Evolutionary conservation across 176 grass and related monocot species (phyloP).

Genomic region (Poa pratensis): DNA sequence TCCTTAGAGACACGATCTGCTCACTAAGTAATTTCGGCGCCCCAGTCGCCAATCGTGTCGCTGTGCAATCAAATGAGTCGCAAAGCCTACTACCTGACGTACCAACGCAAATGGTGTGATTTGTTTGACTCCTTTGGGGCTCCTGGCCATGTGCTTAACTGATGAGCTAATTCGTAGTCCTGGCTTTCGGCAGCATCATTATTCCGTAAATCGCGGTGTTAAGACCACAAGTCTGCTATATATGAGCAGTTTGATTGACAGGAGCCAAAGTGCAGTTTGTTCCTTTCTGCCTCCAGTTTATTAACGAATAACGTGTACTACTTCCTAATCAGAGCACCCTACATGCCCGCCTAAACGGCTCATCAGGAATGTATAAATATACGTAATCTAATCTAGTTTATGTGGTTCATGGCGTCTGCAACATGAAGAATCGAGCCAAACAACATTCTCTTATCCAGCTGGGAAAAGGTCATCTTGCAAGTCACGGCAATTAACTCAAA

Average conservation of each 20-base stretch:
- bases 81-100: slow-evolving; percentile 22
- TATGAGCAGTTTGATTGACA: not conserved
- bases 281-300: not conserved
- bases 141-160: slow-evolving; percentile 15
- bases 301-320: not conserved
- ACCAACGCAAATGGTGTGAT: not conserved
- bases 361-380: not conserved
- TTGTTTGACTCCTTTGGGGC: not conserved
- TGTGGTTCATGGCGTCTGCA: not conserved
- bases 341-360: not conserved
- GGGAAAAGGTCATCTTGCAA: not conserved
- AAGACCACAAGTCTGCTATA: not conserved
- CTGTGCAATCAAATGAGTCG: not conserved
- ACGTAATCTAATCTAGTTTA: not conserved
- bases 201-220: slow-evolving; percentile 50
- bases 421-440: slow-evolving; percentile 12
- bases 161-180: not conserved
- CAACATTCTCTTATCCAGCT: not conserved
- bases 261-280: not conserved
- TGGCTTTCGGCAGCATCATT: slow-evolving; percentile 39
- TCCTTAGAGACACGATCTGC: no score
- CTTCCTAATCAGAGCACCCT: not conserved
- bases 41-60: no score
- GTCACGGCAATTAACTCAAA: not conserved
- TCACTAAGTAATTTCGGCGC: no score